phyloP scores from a whole-genome alignment of 1,284 basidiomycete species.

The Fomes fomentarius region DNA sequence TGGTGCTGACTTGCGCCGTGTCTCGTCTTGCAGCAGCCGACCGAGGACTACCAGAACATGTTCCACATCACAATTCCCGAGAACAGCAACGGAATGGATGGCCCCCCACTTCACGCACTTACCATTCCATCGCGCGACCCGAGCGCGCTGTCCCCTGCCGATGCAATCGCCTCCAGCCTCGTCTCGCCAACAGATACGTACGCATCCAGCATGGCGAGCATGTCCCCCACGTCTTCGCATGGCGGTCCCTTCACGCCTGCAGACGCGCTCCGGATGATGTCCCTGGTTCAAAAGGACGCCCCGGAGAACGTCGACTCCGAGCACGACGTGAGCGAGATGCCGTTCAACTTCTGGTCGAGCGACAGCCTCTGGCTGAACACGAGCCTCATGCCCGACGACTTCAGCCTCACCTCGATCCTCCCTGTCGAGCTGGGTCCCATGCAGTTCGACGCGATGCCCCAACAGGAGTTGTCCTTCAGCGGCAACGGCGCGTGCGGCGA shows the following conservation, averaged over 20 bases:
- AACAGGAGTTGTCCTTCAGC: not conserved
- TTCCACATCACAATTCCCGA: constrained; percentile 37
- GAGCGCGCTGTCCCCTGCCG: constrained; percentile 34
- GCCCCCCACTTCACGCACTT: constrained; percentile 42
- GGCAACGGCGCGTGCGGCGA: constrained; percentile 7
- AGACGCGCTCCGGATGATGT: constrained; percentile 30
- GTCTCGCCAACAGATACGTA: constrained; percentile 37
- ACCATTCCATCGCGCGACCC: constrained; percentile 37
- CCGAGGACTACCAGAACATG: constrained; percentile 50
- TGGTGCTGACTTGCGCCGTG: not conserved
- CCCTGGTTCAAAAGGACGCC: constrained; percentile 25
- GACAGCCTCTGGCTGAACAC: constrained; percentile 29
- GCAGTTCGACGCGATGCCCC: constrained; percentile 28
- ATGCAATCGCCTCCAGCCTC: constrained; percentile 41
- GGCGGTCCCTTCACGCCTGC: constrained; percentile 33
- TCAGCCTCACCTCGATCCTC: constrained; percentile 48
- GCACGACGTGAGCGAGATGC: constrained; percentile 22
- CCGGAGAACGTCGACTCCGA: constrained; percentile 28
- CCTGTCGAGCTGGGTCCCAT: constrained; percentile 48
- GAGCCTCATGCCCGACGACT: constrained; percentile 47
- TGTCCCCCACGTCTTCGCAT: constrained; percentile 29
- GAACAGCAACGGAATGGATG: constrained; percentile 17
- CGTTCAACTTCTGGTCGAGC: constrained; percentile 38
- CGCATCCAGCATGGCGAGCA: constrained; percentile 35
- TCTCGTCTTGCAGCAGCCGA: constrained; percentile 13